Base-by-base conservation (phyloP, 441 rosid genomes). In the Adansonia grandidieri region DNA sequence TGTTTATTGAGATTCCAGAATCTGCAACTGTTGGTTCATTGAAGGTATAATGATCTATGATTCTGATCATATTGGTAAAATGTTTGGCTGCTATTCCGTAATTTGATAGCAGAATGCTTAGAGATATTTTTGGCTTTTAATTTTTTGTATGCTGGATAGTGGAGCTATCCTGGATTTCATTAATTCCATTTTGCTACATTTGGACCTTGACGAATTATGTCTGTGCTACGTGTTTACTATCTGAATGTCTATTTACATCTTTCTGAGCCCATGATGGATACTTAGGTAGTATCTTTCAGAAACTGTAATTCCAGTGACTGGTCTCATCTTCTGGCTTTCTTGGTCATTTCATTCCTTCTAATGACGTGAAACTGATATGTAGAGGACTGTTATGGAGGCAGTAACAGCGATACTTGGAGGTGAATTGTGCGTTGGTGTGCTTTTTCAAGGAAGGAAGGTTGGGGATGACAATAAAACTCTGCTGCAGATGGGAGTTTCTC, bases 341-440 rank as follows among this genome's bases (percentile, higher is more conserved):
- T 58, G 75, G 19, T 79, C 78, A 77, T 69, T 70, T 54, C 15
- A 0, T 77, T 45, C 44, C 68, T 76, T 76, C 78, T 85, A 48
- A 81, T 80, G 37, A 37, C 24, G 14, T 57, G 58, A 57, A 57
- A 70, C 66, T 63, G 65, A 70, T 80, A 70, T 85, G 64, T 83
- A 97, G 99, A 90, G 97, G 87, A 88, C 89, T 78, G 97, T 95
- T 73, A 82, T 93, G 98, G 99, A 97, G 77, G 99, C 99, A 80
- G 91, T 97, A 84, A 89, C 82, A 70, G 88, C 85, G 14, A 81
- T 95, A 68, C 89, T 97, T 81, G 92, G 98, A 77, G 91, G 97
- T 72, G 98, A 96, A 77, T 85, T 92, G 77, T 88, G 81, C 61
- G 88, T 97, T 81, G 98, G 97, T 73, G 88, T 97, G 68, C 94